Conservation (phyloP, 495 filamentous ascomycete genomes). For the Glutinoglossum americanum region DNA sequence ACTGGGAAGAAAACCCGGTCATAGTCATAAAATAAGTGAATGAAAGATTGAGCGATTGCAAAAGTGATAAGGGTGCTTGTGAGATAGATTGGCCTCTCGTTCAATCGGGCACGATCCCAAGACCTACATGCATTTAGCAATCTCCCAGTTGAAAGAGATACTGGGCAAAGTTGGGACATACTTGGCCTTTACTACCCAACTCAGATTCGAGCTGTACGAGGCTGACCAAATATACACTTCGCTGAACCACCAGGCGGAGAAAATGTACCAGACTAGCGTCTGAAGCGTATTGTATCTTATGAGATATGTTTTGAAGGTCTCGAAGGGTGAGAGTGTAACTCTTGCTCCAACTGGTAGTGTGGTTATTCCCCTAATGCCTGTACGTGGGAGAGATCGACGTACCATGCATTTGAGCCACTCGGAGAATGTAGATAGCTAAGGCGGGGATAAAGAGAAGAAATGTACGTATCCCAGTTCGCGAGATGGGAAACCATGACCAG, state of each 20-base stretch:
- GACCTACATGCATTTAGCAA: slow-evolving; percentile 15
- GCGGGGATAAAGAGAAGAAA: slow-evolving; percentile 42
- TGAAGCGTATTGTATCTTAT: slow-evolving; percentile 37
- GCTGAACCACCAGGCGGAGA: slow-evolving; percentile 64
- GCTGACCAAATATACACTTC: slow-evolving; percentile 64
- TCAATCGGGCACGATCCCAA: slow-evolving; percentile 57
- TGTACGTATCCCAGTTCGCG: slow-evolving; percentile 51
- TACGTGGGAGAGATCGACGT: slow-evolving; percentile 10
- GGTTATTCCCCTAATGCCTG: neutral
- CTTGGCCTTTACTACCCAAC: slow-evolving; percentile 46
- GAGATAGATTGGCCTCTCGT: slow-evolving; percentile 72
- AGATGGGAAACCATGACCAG: slow-evolving; percentile 74
- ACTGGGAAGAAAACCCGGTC: slow-evolving; percentile 43
- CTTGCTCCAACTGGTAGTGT: slow-evolving; percentile 30
- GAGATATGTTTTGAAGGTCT: slow-evolving; percentile 34
- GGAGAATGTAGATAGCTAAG: slow-evolving; percentile 54
- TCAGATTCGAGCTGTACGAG: slow-evolving; percentile 37
- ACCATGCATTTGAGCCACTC: slow-evolving; percentile 66
- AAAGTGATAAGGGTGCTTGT: slow-evolving; percentile 44
- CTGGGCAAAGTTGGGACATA: slow-evolving; percentile 15
- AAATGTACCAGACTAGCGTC: slow-evolving; percentile 46
- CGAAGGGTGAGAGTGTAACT: slow-evolving; percentile 42
- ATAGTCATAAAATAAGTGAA: slow-evolving; percentile 54
- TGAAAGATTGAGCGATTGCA: slow-evolving; percentile 41
- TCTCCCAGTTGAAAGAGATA: slow-evolving; percentile 7